phyloP scores from a whole-genome alignment of 352 stramenopile species.

The Phytophthora multivora region DNA sequence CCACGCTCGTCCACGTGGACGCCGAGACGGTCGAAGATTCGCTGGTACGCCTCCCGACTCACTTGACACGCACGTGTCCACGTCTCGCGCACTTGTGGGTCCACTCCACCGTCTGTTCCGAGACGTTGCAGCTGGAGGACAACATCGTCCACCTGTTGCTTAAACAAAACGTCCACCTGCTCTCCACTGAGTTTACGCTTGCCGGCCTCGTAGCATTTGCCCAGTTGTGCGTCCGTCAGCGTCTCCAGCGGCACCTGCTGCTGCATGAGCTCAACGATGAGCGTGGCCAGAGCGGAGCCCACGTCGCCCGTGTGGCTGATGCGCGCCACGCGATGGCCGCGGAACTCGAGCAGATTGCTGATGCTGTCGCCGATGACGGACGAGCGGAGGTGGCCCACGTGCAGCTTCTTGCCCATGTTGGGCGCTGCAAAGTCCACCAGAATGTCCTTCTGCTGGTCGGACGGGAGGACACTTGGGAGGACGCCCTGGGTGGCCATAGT shows the following conservation, averaged over 20 bases:
- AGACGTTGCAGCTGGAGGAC: slow-evolving; percentile 78
- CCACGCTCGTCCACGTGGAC: slow-evolving; percentile 71
- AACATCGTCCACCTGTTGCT: slow-evolving; percentile 63
- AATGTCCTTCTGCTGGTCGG: slow-evolving; percentile 36
- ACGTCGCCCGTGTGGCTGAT: slow-evolving; percentile 84
- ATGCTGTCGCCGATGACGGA: slow-evolving; percentile 83
- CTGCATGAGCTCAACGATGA: slow-evolving; percentile 75
- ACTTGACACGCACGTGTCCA: slow-evolving; percentile 76
- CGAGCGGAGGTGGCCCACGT: slow-evolving; percentile 83
- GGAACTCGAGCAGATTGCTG: slow-evolving; percentile 83
- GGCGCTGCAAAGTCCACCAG: slow-evolving; percentile 85
- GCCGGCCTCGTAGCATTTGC: slow-evolving; percentile 70
- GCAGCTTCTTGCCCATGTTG: slow-evolving; percentile 88
- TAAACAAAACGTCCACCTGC: slow-evolving; percentile 55
- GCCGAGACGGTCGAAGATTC: slow-evolving; percentile 69
- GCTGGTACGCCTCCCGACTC: slow-evolving; percentile 66
- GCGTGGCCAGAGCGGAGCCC: slow-evolving; percentile 75
- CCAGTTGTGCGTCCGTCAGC: slow-evolving; percentile 65
- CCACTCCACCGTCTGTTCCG: slow-evolving; percentile 31
- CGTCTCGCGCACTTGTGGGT: slow-evolving; percentile 45
- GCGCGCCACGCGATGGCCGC: slow-evolving; percentile 66
- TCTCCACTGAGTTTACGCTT: slow-evolving; percentile 44
- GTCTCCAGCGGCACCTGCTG: slow-evolving; percentile 48
- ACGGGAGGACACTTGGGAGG: slow-evolving; percentile 20
- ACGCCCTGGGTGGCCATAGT: slow-evolving; percentile 65